phyloP scores from a whole-genome alignment of 768 basidiomycete genomes.

The Hygrophorus russula region DNA sequence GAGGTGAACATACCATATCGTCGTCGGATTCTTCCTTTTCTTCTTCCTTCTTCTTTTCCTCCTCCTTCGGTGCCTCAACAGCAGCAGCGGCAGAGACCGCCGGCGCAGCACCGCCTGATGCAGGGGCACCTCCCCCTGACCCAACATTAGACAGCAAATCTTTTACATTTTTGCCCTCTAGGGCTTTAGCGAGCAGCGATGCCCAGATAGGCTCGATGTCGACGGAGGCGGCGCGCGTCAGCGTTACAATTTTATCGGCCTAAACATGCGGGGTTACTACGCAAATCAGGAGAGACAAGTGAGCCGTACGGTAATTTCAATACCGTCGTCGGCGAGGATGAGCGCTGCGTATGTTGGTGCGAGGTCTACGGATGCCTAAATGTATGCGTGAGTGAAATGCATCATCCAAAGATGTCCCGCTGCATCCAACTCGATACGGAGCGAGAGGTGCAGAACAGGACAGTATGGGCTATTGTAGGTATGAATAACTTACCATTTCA shows the following conservation, averaged over 20 bases:
- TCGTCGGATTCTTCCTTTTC: constrained; percentile 88
- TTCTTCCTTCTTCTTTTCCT: constrained; percentile 79
- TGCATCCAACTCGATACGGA: not conserved
- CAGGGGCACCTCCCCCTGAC: constrained; percentile 66
- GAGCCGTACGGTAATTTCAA: constrained; percentile 94
- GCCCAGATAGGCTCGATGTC: constrained; percentile 98
- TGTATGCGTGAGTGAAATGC: constrained; percentile 6
- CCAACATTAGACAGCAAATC: constrained; percentile 94
- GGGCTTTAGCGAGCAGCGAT: constrained; percentile 89
- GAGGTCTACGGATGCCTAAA: constrained; percentile 56
- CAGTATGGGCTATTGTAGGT: too few relatives aligned
- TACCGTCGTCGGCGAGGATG: constrained; percentile 93
- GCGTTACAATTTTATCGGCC: constrained; percentile 87
- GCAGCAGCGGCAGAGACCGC: constrained; percentile 45
- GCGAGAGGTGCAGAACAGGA: too few relatives aligned
- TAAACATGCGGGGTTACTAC: too few relatives aligned
- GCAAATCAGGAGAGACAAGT: not conserved
- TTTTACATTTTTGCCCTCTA: constrained; percentile 97
- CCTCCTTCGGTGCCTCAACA: constrained; percentile 64
- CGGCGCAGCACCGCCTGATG: constrained; percentile 19
- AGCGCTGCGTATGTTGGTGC: constrained; percentile 95
- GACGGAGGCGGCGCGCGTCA: constrained; percentile 73
- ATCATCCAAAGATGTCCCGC: constrained; percentile 6
- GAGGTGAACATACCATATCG: constrained; percentile 64
- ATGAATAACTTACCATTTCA: too few relatives aligned